phyloP scores from a whole-genome alignment of 768 basidiomycete species.

The Mycena polygramma region DNA sequence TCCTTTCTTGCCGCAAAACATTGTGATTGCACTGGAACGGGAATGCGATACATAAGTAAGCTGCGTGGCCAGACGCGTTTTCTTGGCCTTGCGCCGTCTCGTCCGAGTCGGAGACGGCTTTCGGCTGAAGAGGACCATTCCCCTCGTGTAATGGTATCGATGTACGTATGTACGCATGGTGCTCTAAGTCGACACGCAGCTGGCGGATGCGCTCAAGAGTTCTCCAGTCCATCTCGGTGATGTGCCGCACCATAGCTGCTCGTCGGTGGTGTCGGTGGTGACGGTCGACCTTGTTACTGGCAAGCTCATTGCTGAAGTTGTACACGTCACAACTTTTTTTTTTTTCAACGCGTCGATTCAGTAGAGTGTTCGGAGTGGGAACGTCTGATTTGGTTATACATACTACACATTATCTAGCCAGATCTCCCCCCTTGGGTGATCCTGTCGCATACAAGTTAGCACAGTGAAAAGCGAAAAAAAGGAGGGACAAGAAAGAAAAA shows the following conservation, averaged over 20 bases:
- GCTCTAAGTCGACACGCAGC: slow-evolving; percentile 96
- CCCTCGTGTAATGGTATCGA: slow-evolving; percentile 98
- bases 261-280: slow-evolving; percentile 73
- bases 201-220: slow-evolving; percentile 99
- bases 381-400: not conserved
- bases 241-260: slow-evolving; percentile 81
- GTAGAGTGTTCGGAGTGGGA: no score
- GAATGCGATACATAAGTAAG: no score
- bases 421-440: not conserved
- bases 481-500: slow-evolving; percentile 16
- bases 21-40: no score
- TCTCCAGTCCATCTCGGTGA: slow-evolving; percentile 93
- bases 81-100: slow-evolving; percentile 95
- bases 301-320: not conserved
- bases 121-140: slow-evolving; percentile 78
- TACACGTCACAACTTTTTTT: not conserved
- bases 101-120: slow-evolving; percentile 97
- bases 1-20: no score
- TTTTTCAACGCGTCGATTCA: no score
- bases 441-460: slow-evolving; percentile 17
- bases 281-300: no score
- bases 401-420: not conserved
- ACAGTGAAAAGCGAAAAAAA: slow-evolving; percentile 41
- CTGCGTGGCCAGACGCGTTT: slow-evolving; percentile 97
- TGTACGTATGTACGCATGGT: slow-evolving; percentile 95